Base-by-base conservation (phyloP, 2,329 filamentous ascomycete genomes). In the Curvularia hawaiiensis region DNA sequence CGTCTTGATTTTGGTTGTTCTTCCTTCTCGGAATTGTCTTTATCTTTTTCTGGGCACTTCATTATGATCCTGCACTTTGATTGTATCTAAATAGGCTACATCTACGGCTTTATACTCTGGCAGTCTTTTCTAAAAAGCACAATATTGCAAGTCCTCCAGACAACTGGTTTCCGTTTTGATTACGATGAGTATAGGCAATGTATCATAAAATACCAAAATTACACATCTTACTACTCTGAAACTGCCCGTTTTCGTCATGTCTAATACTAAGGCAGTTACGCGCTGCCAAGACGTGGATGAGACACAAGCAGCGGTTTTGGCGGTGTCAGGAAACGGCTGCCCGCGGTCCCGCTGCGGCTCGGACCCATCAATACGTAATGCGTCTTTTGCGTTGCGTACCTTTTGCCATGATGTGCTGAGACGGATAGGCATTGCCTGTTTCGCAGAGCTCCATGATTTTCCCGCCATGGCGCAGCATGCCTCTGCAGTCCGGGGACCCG, bases 241-340 rank as follows among this genome's bases (percentile, higher is more conserved):
- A 24, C 20, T 2, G n/a, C 16, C 22, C 16, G 22, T 35, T 38
- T 12, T 24, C 3, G 31, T 33, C 20, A 16, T 24, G 38, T 18
- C n/a, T 20, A 26, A n/a, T 14, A 18, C 14, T n/a, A 35, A 48
- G 44, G 44, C 30, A 52, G 12, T 18, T 18, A 57, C 30, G 50
- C 45, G 39, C 53, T 44, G 50, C 44, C 54, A 47, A 54, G 50
- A 54, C 51, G 9, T 20, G 16, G n/a, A 48, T 58, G 51, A 53
- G 39, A 54, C 55, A 35, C 40, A 58, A 50, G 60, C 52, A 57
- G 56, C 59, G 62, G 54, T 43, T 52, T 52, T 26, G 33, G 48
- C 33, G 35, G 46, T 52, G 26, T 50, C 49, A 53, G 50, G 58
- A 56, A 59, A 61, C 55, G 54, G 41, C 54, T 14, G 22, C 16